These are phyloP conservation scores for Nematocida displodere DNA, from an alignment of 371 early-diverging fungal genomes.

Conservation along the genomic window DNA sequence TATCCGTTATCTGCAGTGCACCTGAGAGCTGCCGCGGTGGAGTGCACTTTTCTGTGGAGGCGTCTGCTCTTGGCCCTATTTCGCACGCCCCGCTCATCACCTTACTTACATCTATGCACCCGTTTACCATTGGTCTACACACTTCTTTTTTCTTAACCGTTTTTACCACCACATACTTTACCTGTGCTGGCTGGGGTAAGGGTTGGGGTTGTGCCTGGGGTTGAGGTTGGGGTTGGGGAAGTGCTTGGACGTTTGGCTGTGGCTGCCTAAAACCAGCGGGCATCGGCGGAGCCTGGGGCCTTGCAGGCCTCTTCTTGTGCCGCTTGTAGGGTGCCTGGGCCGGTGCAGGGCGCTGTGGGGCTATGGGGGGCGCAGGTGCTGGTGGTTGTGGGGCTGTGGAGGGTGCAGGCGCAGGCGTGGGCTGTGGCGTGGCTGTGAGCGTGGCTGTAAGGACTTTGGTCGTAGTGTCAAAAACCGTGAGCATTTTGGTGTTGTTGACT, in stretches of 20 bases:
- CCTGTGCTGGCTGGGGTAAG: neutral
- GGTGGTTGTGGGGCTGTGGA: neutral
- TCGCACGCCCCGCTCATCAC: conserved; percentile 26
- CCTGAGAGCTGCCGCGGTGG: conserved; percentile 1
- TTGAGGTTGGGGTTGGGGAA: too few relatives aligned
- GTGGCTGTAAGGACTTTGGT: neutral
- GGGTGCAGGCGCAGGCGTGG: neutral
- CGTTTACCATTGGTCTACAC: neutral
- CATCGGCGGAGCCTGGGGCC: too few relatives aligned
- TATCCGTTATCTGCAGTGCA: neutral
- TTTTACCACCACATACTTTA: conserved; percentile 1
- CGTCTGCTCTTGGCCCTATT: neutral
- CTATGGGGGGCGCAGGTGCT: neutral
- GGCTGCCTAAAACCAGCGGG: too few relatives aligned
- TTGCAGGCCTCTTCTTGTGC: neutral
- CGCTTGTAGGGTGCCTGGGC: neutral
- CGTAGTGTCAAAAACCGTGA: neutral
- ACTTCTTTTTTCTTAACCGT: conserved; percentile 1
- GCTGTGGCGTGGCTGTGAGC: neutral
- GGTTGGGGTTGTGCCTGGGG: neutral
- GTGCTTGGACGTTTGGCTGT: too few relatives aligned
- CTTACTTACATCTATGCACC: conserved; percentile 8
- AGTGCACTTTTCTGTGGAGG: neutral
- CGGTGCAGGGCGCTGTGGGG: neutral
- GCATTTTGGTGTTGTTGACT: too few relatives aligned